Evolutionary conservation across 768 basidiomycete genomes (phyloP).

Genomic region (Suillus placidus): DNA sequence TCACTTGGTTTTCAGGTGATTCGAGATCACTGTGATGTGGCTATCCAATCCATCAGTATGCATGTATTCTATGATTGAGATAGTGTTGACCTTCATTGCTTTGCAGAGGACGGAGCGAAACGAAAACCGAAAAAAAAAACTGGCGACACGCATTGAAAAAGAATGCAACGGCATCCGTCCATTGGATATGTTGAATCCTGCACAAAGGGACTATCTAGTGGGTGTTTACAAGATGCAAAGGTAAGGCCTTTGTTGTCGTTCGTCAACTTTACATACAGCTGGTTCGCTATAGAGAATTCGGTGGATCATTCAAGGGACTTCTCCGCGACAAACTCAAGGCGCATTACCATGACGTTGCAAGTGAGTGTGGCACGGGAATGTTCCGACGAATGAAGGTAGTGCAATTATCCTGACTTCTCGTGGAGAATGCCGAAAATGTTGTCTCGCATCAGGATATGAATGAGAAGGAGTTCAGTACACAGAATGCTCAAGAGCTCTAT

Average conservation of each 20-base stretch:
- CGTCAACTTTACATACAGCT: not conserved
- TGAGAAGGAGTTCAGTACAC: not conserved
- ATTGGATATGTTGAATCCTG: not conserved
- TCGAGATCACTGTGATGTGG: not conserved
- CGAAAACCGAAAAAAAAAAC: not conserved
- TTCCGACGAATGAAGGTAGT: conserved; percentile 8
- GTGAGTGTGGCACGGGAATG: not conserved
- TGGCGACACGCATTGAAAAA: not conserved
- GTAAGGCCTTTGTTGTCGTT: not conserved
- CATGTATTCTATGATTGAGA: not conserved
- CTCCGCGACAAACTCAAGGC: not conserved
- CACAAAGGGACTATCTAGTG: not conserved
- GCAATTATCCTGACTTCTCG: not conserved
- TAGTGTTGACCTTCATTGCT: not conserved
- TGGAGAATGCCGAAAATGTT: no score
- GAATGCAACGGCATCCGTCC: not conserved
- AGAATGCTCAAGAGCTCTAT: not conserved
- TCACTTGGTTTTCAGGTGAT: not conserved
- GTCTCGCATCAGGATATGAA: not conserved
- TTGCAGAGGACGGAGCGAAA: not conserved
- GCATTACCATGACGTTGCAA: not conserved
- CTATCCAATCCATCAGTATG: not conserved
- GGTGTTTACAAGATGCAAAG: not conserved
- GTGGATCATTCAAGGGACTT: conserved; percentile 1
- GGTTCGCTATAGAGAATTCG: not conserved